Evolutionary conservation across 495 filamentous ascomycete species (phyloP).

Genomic region (Letharia columbiana): DNA sequence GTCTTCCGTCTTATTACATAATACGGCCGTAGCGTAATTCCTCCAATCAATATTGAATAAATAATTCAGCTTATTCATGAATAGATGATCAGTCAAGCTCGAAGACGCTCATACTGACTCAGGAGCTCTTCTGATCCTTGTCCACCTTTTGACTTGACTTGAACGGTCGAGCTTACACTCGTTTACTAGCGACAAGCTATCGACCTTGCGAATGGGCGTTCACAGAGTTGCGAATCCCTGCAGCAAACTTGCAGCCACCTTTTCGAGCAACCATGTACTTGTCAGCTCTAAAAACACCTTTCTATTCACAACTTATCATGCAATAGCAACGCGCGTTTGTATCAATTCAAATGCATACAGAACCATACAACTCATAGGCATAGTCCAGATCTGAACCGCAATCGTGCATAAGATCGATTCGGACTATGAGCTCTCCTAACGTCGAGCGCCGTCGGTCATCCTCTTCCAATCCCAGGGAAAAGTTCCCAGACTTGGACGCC

Average conservation of each 20-base stretch:
- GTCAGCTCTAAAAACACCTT: not conserved
- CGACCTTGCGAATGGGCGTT: not conserved
- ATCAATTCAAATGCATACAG: constrained; percentile 1
- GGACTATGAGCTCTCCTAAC: constrained; percentile 21
- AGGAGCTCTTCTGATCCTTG: not conserved
- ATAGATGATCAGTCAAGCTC: too few relatives aligned
- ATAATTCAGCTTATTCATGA: too few relatives aligned
- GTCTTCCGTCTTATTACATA: not conserved
- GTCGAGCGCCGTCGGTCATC: constrained; percentile 24
- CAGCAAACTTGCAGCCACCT: constrained; percentile 3
- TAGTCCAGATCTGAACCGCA: constrained; percentile 6
- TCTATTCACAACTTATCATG: not conserved
- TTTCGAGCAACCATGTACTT: constrained; percentile 5
- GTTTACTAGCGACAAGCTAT: not conserved
- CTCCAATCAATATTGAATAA: not conserved
- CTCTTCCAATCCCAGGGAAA: constrained; percentile 21
- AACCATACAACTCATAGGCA: not conserved
- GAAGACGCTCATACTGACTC: too few relatives aligned
- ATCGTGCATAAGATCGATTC: constrained; percentile 13
- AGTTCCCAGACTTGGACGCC: constrained; percentile 25
- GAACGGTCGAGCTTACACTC: not conserved
- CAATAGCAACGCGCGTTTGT: not conserved
- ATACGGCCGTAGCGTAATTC: not conserved
- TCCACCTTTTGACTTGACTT: not conserved
- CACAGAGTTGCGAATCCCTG: not conserved